Base-by-base conservation (phyloP, 805 yeast species). In the Schizosaccharomyces pombe region DNA sequence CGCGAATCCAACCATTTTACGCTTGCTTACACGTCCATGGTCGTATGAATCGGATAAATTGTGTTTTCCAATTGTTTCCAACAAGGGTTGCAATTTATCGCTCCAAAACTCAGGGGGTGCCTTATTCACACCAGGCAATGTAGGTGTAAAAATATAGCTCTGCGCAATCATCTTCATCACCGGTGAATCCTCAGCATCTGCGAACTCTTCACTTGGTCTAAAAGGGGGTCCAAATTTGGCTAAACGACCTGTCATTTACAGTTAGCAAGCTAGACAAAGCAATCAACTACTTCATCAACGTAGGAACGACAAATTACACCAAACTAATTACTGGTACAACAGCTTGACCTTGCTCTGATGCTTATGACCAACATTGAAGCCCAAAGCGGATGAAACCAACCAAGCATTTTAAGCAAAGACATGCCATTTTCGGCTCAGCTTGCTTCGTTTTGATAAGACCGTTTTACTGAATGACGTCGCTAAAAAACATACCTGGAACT, bases 21-120 rank as follows among this genome's bases (percentile, higher is more conserved):
- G 52, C 12, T 52, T 52, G 31, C 54, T 34, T 12, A 52, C 39
- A 19, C 31, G 19, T 16, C 47, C 54, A 16, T 52, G 34, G 47
- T 52, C 54, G n/a, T 52, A 52, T n/a, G 54, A 52, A 26, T 52
- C 54, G 12, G 47, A 33, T 16, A 52, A 22, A 19, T 52, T 52
- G 26, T 22, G 28, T 22, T 28, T 22, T 4, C 43, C 47, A 34
- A 52, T 34, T 19, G 14, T 29, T 32, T 52, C 54, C 30, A 52
- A 33, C 5, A 52, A 22, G 4, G 28, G 30, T n/a, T 52, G 47
- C 47, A 52, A 19, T 8, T 26, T 14, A 3, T 32, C 47, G 14
- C 47, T 34, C 54, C 54, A 52, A 34, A 52, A 52, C 24, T 52
- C 43, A 9, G n/a, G n/a, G 1, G 47, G 47, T 1, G 47, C 54